Base-by-base conservation (phyloP, 169 alveolate genomes). In the Eimeria sp. region DNA sequence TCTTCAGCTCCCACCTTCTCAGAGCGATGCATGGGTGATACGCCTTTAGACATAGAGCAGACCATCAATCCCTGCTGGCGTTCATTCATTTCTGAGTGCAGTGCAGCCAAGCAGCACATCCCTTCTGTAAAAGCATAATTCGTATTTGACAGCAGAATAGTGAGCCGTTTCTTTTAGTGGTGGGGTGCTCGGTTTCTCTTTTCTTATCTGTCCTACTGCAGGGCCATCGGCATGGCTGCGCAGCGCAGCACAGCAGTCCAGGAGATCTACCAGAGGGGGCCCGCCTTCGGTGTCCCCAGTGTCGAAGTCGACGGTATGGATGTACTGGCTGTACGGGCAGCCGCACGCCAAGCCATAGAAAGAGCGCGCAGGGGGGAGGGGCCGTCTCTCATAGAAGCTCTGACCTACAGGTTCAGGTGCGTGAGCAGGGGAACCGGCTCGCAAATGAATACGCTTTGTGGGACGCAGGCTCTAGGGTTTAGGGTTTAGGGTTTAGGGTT, bases 151-250 rank as follows among this genome's bases (percentile, higher is more conserved):
- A 30, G 10, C 27, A 68, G 10, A 49, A 9, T 27, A 30, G 46
- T 11, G 18, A 10, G n/a, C 49, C 30, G 16, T 16, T 20, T 54
- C 18, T 30, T 56, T 37, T 33, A 18, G 0, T 40, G 83, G 54
- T 18, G 56, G 33, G 33, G 2, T 40, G 14, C 40, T 9, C 0
- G 54, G 58, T 16, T 52, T 6, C 83, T 74, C 49, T 9, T 0
- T 27, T 80, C 8, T 80, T n/a, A 13, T 27, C 89, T 49, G 25
- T 56, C n/a, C n/a, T n/a, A n/a, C n/a, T 66, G 52, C 93, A 95
- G 97, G 97, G 98, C 98, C 49, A 97, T 97, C 25, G 98, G 98
- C 0, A 97, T 97, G 98, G 97, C 97, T 11, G 95, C 97, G 23
- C 96, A 96, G 74, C 96, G 98, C 77, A 91, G 97, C 89, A 95